Evolutionary conservation across 768 basidiomycete species (phyloP).

Genomic region (Tricholoma saponaceum): DNA sequence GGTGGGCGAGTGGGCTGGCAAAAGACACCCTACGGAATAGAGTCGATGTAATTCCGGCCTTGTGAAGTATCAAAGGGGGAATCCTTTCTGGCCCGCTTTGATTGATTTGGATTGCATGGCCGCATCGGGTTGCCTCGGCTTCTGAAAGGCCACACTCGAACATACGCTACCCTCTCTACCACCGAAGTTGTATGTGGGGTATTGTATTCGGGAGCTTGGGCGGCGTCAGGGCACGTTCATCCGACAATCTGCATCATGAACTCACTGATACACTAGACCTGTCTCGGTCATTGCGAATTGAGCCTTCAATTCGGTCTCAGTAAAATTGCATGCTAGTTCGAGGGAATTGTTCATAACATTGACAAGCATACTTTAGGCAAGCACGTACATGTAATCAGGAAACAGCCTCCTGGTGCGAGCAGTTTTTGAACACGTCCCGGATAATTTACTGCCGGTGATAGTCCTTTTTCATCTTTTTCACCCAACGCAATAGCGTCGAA

Average conservation of each 20-base stretch:
- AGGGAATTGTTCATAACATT: neutral
- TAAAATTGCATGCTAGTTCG: slow-evolving; percentile 74
- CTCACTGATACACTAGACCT: slow-evolving; percentile 64
- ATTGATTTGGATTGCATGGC: neutral
- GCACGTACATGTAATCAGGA: slow-evolving; percentile 75
- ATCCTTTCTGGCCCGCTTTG: neutral
- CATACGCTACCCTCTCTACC: slow-evolving; percentile 70
- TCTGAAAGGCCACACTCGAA: slow-evolving; percentile 70
- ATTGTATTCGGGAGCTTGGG: slow-evolving; percentile 64
- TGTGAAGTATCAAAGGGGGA: slow-evolving; percentile 14
- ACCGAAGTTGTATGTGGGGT: slow-evolving; percentile 72
- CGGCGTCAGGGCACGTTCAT: neutral
- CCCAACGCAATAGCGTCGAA: slow-evolving; percentile 81
- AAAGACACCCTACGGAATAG: slow-evolving; percentile 66
- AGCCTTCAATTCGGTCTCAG: slow-evolving; percentile 64
- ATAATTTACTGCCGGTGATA: slow-evolving; percentile 53
- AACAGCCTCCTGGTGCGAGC: slow-evolving; percentile 63
- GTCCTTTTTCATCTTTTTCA: slow-evolving; percentile 50
- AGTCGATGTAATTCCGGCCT: slow-evolving; percentile 46
- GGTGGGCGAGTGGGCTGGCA: slow-evolving; percentile 67
- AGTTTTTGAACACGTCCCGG: slow-evolving; percentile 51
- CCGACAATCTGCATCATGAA: neutral
- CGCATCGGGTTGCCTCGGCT: slow-evolving; percentile 12
- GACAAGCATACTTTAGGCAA: neutral
- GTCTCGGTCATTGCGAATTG: slow-evolving; percentile 46